Conservation (phyloP, 2,329 filamentous ascomycete species). For the Simplicillium sp. region DNA sequence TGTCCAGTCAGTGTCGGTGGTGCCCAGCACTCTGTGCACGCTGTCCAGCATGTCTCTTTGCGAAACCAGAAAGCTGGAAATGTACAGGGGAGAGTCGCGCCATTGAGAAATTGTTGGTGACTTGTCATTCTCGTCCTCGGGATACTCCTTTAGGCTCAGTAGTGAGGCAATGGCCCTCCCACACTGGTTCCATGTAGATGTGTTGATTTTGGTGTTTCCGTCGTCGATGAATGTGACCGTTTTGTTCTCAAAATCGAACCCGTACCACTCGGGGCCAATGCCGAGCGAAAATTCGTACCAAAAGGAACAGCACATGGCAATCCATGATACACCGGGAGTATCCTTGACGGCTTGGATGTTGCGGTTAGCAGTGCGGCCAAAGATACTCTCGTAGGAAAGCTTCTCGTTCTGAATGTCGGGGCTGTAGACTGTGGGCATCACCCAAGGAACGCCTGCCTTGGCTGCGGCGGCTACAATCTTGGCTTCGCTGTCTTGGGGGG, state of each 20-base stretch:
- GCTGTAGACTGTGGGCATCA: conserved; percentile 40
- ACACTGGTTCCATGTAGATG: conserved; percentile 49
- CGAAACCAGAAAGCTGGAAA: conserved; percentile 46
- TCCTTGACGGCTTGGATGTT: conserved; percentile 25
- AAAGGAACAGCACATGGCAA: conserved; percentile 32
- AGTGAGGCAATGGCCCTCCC: conserved; percentile 43
- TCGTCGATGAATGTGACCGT: conserved; percentile 41
- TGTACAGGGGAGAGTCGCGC: conserved; percentile 36
- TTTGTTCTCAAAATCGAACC: conserved; percentile 37
- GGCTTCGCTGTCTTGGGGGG: conserved; percentile 29
- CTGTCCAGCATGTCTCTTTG: conserved; percentile 58
- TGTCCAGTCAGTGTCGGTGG: conserved; percentile 50
- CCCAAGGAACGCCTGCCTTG: conserved; percentile 37
- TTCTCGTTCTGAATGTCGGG: conserved; percentile 18
- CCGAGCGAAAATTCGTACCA: conserved; percentile 43
- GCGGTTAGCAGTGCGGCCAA: conserved; percentile 6
- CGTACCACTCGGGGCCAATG: conserved; percentile 23
- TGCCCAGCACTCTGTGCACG: conserved; percentile 48
- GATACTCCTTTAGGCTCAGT: conserved; percentile 34
- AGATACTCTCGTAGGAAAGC: conserved; percentile 19
- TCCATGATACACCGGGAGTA: conserved; percentile 18
- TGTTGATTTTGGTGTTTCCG: conserved; percentile 45
- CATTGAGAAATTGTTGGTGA: conserved; percentile 27
- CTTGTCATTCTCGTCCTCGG: conserved; percentile 23
- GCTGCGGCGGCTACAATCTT: conserved; percentile 39